Evolutionary conservation across 2,329 filamentous ascomycete species (phyloP), one percentile per base, ranked within the genome.

Genomic region (Claviceps sp.): DNA sequence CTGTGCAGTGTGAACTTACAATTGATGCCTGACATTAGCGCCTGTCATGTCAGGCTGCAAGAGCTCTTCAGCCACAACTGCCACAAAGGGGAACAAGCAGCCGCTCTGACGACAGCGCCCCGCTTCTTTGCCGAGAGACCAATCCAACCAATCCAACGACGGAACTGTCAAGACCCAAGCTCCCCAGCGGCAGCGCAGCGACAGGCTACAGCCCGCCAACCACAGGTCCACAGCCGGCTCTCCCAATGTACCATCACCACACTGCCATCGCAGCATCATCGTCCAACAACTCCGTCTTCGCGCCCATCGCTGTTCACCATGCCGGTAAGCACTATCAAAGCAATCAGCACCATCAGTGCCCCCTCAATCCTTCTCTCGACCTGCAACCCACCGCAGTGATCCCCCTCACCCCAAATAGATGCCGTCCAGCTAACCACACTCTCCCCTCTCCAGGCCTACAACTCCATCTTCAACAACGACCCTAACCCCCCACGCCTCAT

Each of bases 401-500:
- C 30, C 45, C 34, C 46, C 17, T 16, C 42, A 4, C 41, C 14
- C 41, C 10, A 24, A 43, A 26, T 34, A 34, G 30, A 34, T 10
- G 10, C 30, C 10, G 30, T 34, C 30, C 30, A 49, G 54, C 55
- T 55, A 43, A 55, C 50, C 26, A 47, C 51, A 44, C 51, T 42
- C 14, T 43, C 22, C 11, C 13, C 48, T 24, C 52, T 50, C 56
- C 58, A 95, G 89, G 91, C 91, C 72, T 97, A 96, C 79, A 94
- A 97, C 78, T 95, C 88, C 69, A 87, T 95, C 78, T 96, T 96
- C 82, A 84, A 84, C 81, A 84, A 69, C 73, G 91, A 81, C 80
- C 89, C 79, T 75, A 84, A 74, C 58, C 65, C 69, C 56, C 75
- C 75, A 42, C 75, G 74, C 52, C 71, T 77, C 59, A 72, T 84